Percentiles rank a stretch among this genome's conserved stretches.
phyloP scores from a whole-genome alignment of 768 basidiomycete species.

The Pholiota conissans region DNA sequence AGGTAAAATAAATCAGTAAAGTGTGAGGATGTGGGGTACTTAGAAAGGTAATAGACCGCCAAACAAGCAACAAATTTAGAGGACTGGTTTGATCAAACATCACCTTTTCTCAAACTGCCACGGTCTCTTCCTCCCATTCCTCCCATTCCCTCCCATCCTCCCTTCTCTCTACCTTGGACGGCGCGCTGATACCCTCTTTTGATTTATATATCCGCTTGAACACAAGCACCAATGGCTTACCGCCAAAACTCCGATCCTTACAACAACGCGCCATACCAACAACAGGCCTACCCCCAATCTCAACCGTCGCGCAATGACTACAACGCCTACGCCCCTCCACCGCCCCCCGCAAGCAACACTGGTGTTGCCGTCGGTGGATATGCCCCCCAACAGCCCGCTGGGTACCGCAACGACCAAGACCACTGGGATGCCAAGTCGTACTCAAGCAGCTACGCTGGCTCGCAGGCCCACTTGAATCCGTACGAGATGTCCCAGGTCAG shows the following conservation, averaged over 20 bases:
- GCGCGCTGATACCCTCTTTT: conserved; percentile 14
- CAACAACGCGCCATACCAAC: conserved; percentile 25
- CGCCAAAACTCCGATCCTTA: conserved; percentile 55
- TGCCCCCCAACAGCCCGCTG: conserved; percentile 20
- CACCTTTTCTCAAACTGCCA: conserved; percentile 21
- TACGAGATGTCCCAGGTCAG: conserved; percentile 58
- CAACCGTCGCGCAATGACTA: conserved; percentile 12
- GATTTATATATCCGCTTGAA: conserved; percentile 6
- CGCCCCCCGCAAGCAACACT: conserved; percentile 23
- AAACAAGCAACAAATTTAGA: background rate
- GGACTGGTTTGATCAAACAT: conserved; percentile 21
- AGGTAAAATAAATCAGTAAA: too few relatives aligned
- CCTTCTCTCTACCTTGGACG: too few relatives aligned
- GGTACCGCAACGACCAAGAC: conserved; percentile 45
- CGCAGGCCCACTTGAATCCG: conserved; percentile 71
- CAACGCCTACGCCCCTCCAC: conserved; percentile 16
- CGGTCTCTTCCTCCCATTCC: conserved; percentile 18
- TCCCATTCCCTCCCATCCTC: conserved; percentile 8
- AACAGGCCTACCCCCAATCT: conserved; percentile 20
- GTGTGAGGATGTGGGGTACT: too few relatives aligned
- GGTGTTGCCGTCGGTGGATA: conserved; percentile 36
- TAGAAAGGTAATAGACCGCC: too few relatives aligned
- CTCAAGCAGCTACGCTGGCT: conserved; percentile 65
- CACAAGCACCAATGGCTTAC: conserved; percentile 48
- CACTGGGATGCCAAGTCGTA: conserved; percentile 60